phyloP scores from a whole-genome alignment of 495 filamentous ascomycete genomes.

The Bacidia rubella region DNA sequence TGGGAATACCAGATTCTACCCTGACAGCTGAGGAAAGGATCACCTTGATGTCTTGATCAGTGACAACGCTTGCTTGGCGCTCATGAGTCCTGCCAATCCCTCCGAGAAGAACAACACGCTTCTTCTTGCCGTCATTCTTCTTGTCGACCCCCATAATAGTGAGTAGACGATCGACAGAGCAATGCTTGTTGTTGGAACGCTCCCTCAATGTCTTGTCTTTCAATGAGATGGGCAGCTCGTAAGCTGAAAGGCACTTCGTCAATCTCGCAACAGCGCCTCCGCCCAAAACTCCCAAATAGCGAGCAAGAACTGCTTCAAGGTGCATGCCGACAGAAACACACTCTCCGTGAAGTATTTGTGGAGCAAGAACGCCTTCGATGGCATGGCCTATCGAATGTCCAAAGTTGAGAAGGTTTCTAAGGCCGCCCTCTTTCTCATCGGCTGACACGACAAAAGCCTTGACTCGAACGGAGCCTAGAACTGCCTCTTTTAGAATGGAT shows the following conservation, averaged over 20 bases:
- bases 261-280: constrained; percentile 80
- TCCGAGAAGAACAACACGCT: constrained; percentile 91
- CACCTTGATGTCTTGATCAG: constrained; percentile 72
- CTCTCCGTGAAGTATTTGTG: constrained; percentile 90
- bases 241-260: constrained; percentile 84
- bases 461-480: constrained; percentile 75
- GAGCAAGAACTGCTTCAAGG: constrained; percentile 85
- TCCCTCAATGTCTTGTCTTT: constrained; percentile 74
- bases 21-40: constrained; percentile 70
- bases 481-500: constrained; percentile 68
- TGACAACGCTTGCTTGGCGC: constrained; percentile 71
- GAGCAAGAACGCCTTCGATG: constrained; percentile 87
- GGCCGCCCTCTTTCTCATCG: constrained; percentile 87
- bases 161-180: constrained; percentile 78
- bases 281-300: constrained; percentile 77
- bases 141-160: constrained; percentile 95
- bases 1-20: constrained; percentile 54
- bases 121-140: constrained; percentile 92
- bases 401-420: constrained; percentile 92
- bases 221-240: constrained; percentile 76
- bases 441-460: constrained; percentile 89
- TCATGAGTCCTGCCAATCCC: constrained; percentile 82
- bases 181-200: constrained; percentile 74
- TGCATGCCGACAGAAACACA: constrained; percentile 97
- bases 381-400: constrained; percentile 98